Conservation (phyloP, 495 filamentous ascomycete genomes). For the Achaetomiella virescens region DNA sequence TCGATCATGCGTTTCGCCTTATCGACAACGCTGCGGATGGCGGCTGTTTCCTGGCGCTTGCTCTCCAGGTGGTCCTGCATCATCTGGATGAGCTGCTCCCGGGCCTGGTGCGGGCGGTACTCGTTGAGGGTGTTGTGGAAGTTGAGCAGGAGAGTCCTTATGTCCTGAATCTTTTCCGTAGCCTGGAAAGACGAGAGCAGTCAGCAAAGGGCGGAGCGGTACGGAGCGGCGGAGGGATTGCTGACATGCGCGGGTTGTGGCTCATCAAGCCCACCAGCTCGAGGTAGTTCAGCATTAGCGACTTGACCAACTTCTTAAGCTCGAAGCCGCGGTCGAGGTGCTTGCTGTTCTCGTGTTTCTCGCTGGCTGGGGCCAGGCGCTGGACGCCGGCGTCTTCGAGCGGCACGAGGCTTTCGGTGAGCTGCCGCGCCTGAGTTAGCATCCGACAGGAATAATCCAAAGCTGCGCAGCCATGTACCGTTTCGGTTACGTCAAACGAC, state of each 20-base stretch:
- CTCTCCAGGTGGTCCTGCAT: conserved; percentile 84
- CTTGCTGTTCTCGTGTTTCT: conserved; percentile 38
- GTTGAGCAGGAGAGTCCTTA: conserved; percentile 79
- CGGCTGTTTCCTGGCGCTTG: conserved; percentile 69
- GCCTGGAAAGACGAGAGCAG: conserved; percentile 21
- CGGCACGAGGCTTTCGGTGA: conserved; percentile 59
- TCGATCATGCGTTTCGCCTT: conserved; percentile 66
- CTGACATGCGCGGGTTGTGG: conserved; percentile 50
- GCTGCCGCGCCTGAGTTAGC: conserved; percentile 24
- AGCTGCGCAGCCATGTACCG: conserved; percentile 34
- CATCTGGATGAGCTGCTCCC: conserved; percentile 81
- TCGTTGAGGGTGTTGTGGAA: conserved; percentile 87
- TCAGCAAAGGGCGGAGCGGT: conserved; percentile 7
- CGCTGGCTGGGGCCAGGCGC: conserved; percentile 56
- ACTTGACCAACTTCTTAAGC: conserved; percentile 72
- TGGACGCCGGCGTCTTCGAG: conserved; percentile 63
- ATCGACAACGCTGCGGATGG: conserved; percentile 63
- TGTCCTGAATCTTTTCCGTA: conserved; percentile 61
- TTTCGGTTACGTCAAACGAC: conserved; percentile 64
- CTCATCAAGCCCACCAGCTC: conserved; percentile 68
- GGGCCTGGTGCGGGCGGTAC: conserved; percentile 90
- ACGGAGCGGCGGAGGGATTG: background rate
- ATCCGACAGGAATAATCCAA: background rate
- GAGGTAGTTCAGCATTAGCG: conserved; percentile 76
- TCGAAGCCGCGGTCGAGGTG: conserved; percentile 65